A percentile compares a stretch with the other conserved stretches of the same genome.
These are phyloP conservation scores for Stevia rebaudiana DNA, from an alignment of 140 eudicot species.

Conservation along the genomic window DNA sequence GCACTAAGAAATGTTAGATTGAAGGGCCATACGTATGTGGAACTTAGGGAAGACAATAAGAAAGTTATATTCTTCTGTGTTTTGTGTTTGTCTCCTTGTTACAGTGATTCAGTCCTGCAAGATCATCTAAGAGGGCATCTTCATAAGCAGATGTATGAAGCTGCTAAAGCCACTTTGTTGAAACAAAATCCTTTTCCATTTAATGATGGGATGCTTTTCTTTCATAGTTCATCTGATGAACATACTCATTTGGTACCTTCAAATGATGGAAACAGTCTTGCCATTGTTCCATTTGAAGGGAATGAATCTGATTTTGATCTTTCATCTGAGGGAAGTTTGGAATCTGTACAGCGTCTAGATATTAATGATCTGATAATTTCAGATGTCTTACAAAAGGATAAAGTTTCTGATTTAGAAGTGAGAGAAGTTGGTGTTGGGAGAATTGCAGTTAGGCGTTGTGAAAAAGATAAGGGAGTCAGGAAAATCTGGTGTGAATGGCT, in stretches of 20 bases:
- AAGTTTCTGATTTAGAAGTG: constrained; percentile 57
- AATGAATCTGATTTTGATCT: constrained; percentile 16
- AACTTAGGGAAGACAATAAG: constrained; percentile 79
- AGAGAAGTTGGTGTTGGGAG: constrained; percentile 56
- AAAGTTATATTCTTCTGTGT: constrained; percentile 71
- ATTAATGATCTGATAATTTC: constrained; percentile 48
- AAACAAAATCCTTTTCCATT: constrained; percentile 88
- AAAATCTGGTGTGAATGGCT: constrained; percentile 95
- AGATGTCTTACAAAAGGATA: constrained; percentile 53
- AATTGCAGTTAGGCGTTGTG: constrained; percentile 48
- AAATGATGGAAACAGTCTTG: constrained; percentile 36
- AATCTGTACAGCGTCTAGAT: constrained; percentile 13
- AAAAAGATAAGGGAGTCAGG: constrained; percentile 48
- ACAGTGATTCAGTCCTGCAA: constrained; percentile 63
- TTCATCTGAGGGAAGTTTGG: constrained; percentile 26
- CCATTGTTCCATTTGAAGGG: constrained; percentile 41
- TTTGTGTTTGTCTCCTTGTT: constrained; percentile 72
- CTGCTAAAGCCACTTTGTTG: constrained; percentile 71
- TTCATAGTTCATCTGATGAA: constrained; percentile 35
- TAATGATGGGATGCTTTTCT: constrained; percentile 78
- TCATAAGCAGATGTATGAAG: constrained; percentile 53
- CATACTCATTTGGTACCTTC: constrained; percentile 14
- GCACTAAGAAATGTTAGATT: constrained; percentile 55
- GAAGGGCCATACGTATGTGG: constrained; percentile 75
- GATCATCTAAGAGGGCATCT: constrained; percentile 73